These are phyloP conservation scores for Pythium biforme DNA, from an alignment of 352 stramenopile genomes.

Conservation along the genomic window DNA sequence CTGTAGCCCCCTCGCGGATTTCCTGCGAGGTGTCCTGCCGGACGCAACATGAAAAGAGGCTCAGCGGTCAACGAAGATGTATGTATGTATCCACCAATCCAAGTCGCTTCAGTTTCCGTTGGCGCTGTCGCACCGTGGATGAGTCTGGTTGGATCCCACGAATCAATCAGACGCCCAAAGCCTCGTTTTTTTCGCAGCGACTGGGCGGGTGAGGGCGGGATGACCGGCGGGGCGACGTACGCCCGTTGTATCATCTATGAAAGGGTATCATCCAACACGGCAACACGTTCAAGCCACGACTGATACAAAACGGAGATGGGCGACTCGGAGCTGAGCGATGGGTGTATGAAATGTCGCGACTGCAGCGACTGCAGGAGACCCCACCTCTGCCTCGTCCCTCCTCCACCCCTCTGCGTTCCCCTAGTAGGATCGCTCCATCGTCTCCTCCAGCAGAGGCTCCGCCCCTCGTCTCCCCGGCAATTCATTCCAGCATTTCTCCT, in stretches of 20 bases:
- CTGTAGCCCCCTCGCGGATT: no score
- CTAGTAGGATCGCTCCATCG: no score
- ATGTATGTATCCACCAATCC: no score
- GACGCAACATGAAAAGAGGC: no score
- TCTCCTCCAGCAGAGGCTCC: background rate
- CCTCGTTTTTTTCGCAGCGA: background rate
- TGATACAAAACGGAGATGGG: constrained; percentile 5
- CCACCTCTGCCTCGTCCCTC: background rate
- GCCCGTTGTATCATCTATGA: constrained; percentile 3
- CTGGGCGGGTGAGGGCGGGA: background rate
- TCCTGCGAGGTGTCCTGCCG: no score
- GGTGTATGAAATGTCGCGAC: constrained; percentile 19
- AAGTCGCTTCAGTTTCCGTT: no score
- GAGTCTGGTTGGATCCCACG: background rate
- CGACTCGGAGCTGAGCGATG: background rate
- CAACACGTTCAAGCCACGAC: constrained; percentile 5
- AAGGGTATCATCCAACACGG: constrained; percentile 6
- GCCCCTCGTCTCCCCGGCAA: background rate
- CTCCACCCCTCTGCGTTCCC: background rate
- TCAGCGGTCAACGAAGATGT: no score
- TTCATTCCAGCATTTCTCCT: constrained; percentile 4
- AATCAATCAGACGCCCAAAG: no score
- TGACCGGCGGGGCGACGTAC: constrained; percentile 7
- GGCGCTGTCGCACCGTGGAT: no score
- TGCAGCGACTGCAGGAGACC: no score